phyloP scores from a whole-genome alignment of 768 basidiomycete species.

The Lactifluus volemus region DNA sequence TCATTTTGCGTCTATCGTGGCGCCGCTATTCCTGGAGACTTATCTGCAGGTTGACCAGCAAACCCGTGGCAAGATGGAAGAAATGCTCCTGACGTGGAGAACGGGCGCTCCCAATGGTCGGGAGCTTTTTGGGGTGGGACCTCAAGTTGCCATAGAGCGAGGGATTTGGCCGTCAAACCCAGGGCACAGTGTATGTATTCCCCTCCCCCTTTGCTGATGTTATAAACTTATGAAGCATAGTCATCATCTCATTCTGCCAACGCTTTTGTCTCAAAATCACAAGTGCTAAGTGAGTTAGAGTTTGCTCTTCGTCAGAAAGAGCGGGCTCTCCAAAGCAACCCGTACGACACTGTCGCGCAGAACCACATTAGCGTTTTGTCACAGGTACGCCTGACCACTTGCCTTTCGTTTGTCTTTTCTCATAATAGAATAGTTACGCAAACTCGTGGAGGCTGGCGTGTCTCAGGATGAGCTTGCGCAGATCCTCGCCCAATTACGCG shows the following conservation, averaged over 20 bases:
- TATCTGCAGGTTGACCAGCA: constrained; percentile 78
- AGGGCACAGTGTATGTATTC: constrained; percentile 32
- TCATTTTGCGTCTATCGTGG: constrained; percentile 74
- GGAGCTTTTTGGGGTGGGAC: constrained; percentile 75
- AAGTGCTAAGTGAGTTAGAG: constrained; percentile 78
- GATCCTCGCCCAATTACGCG: constrained; percentile 63
- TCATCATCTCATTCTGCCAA: constrained; percentile 31
- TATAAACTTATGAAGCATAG: background rate
- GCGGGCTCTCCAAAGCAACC: constrained; percentile 59
- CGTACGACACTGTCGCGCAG: constrained; percentile 57
- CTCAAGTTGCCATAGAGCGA: constrained; percentile 78
- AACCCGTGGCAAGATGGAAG: constrained; percentile 93
- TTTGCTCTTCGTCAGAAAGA: constrained; percentile 78
- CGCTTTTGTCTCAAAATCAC: constrained; percentile 55
- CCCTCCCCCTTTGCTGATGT: background rate
- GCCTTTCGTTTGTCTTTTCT: background rate
- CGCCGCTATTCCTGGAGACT: constrained; percentile 76
- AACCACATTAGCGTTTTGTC: constrained; percentile 72
- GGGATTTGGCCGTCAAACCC: constrained; percentile 60
- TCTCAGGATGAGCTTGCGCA: constrained; percentile 72
- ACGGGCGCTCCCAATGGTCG: constrained; percentile 71
- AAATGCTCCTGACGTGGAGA: constrained; percentile 94
- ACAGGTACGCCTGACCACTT: constrained; percentile 46
- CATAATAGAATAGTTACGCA: constrained; percentile 44
- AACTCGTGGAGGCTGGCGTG: constrained; percentile 69